Conservation (phyloP, 208 protist species). For the Cochliopodium minus region DNA sequence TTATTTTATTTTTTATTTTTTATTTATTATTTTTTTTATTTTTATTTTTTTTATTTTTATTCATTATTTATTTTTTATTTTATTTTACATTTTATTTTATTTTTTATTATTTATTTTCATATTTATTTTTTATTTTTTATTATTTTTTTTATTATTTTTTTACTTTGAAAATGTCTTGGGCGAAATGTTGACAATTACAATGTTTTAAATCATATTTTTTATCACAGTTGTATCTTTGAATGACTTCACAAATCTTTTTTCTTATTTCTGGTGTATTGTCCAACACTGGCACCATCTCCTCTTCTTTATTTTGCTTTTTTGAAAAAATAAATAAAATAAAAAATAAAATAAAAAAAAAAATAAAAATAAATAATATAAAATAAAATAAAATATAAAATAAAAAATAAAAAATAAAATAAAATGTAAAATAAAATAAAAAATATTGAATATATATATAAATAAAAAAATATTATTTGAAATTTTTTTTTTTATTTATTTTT, state of each 20-base stretch:
- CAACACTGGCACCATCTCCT: neutral
- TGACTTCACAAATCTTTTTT: neutral
- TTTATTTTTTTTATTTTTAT: too few relatives aligned
- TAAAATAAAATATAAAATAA: constrained; percentile 19
- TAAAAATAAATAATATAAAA: constrained; percentile 12
- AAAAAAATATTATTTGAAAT: constrained; percentile 3
- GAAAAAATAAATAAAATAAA: constrained; percentile 20
- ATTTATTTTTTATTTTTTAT: too few relatives aligned
- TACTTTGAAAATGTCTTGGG: neutral
- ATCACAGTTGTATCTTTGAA: neutral
- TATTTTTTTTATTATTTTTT: neutral
- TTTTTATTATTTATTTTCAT: too few relatives aligned
- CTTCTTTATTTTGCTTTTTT: neutral
- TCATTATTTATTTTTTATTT: too few relatives aligned
- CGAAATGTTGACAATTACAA: neutral
- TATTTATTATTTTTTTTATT: too few relatives aligned
- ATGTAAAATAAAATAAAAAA: constrained; percentile 8
- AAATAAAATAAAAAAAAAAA: constrained; percentile 17
- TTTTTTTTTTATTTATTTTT: constrained; percentile 29
- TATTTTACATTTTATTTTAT: too few relatives aligned
- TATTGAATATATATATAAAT: constrained; percentile 9
- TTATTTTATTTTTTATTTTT: too few relatives aligned
- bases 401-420: constrained; percentile 11
- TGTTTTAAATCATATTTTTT: neutral
- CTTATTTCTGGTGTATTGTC: neutral